phyloP scores from a whole-genome alignment of 768 basidiomycete species.

The Serendipita indica region DNA sequence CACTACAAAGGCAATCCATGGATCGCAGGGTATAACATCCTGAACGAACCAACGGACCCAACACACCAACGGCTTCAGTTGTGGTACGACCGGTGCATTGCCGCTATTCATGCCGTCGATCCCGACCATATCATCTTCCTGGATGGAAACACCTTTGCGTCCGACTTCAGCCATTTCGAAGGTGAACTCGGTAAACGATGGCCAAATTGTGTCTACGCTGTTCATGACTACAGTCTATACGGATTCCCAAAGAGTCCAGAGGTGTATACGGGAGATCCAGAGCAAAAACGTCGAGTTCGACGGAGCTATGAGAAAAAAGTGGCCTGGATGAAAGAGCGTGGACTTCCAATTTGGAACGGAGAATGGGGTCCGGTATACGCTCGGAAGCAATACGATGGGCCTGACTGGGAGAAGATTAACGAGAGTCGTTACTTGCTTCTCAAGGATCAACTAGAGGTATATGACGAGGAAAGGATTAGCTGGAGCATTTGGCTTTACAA shows the following conservation, averaged over 20 bases:
- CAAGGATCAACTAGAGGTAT: slow-evolving; percentile 58
- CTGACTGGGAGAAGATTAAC: slow-evolving; percentile 50
- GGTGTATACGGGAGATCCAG: slow-evolving; percentile 36
- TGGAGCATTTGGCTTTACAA: slow-evolving; percentile 88
- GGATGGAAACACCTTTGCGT: slow-evolving; percentile 74
- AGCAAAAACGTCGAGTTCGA: slow-evolving; percentile 37
- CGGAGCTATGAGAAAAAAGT: slow-evolving; percentile 58
- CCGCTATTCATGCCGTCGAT: slow-evolving; percentile 57
- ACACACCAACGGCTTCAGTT: slow-evolving; percentile 45
- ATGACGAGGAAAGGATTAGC: slow-evolving; percentile 39
- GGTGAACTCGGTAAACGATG: slow-evolving; percentile 43
- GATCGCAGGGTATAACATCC: slow-evolving; percentile 76
- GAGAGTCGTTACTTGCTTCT: slow-evolving; percentile 47
- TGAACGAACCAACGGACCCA: slow-evolving; percentile 72
- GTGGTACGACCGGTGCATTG: slow-evolving; percentile 56
- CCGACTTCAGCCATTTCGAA: slow-evolving; percentile 56
- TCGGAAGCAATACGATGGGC: slow-evolving; percentile 39
- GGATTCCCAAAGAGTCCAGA: slow-evolving; percentile 53
- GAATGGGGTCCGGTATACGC: slow-evolving; percentile 80
- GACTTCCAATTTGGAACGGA: slow-evolving; percentile 61
- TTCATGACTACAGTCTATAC: slow-evolving; percentile 63
- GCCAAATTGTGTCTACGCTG: slow-evolving; percentile 60
- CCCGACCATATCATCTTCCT: slow-evolving; percentile 59
- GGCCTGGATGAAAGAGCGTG: slow-evolving; percentile 56
- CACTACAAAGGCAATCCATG: slow-evolving; percentile 67